Evolutionary conservation across 495 filamentous ascomycete species (phyloP), one percentile per base, ranked within the genome.

Genomic region (Aspergillus sclerotioniger): DNA sequence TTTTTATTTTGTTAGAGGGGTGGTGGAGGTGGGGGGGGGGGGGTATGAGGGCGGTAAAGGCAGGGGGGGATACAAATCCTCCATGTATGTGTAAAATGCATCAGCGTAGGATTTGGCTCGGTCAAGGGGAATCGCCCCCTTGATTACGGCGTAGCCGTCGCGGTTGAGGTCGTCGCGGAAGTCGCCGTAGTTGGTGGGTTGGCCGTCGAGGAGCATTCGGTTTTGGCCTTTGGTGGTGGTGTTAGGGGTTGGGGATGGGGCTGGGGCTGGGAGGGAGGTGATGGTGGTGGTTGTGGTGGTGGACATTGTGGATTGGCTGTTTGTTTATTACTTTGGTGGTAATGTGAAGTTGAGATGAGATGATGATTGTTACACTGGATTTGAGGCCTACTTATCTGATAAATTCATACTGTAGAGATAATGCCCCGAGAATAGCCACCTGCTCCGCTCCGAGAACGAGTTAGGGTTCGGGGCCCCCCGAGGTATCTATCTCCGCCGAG

Each of bases 121-220:
- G 25, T 74, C 72, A 15, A 54, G 54, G 1, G 77, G 74, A 41
- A 80, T 70, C 1, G 76, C 77, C 15, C 73, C 72, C 56, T 79
- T 80, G 56, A 79, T 69, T 1, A 80, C 72, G 12, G 70, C 74
- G 61, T 65, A 80, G 9, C 77, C 77, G 53, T 79, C 63, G 13
- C 66, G 54, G 31, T 63, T 62, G 28, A 79, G 53, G 8, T 73
- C 69, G 57, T 72, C 73, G 20, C 68, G 66, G 48, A 69, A 73
- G 48, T 73, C 70, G 28, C 63, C 67, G 47, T 62, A 72, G 15
- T 52, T 53, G 13, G 59, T 60, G 12, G 67, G 63, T 16, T 37
- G 51, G 1, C 67, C 65, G 49, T 71, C 68, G 10, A 71, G 51
- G n/a, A 59, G 47, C 68, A 71, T 68, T 13, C 65, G 59, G 44